phyloP scores from a whole-genome alignment of 164 flowering plant genomes.

The Kalanchoe fedtschenkoi region DNA sequence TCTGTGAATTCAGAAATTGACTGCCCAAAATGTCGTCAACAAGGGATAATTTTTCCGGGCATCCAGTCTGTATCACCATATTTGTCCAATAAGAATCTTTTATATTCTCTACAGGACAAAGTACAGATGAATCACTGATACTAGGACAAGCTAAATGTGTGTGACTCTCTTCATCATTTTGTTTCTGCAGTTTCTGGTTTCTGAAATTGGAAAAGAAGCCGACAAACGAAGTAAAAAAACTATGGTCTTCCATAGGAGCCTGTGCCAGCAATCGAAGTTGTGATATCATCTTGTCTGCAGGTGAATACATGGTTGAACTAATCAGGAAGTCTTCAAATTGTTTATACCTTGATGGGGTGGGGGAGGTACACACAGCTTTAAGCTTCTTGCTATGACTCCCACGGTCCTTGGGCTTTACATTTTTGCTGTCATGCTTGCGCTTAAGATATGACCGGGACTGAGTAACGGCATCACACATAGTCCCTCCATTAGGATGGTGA shows the following conservation, averaged over 20 bases:
- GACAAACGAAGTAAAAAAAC: no score
- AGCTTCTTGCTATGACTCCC: constrained; percentile 13
- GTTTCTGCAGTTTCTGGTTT: constrained; percentile 18
- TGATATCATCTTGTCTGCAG: constrained; percentile 41
- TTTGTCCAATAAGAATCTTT: constrained; percentile 61
- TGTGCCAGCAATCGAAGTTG: constrained; percentile 44
- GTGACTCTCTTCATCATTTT: constrained; percentile 26
- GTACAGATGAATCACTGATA: constrained; percentile 22
- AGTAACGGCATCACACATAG: neutral
- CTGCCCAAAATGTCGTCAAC: constrained; percentile 12
- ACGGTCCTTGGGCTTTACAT: constrained; percentile 58
- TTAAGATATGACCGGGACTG: constrained; percentile 24
- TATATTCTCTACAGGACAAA: constrained; percentile 36
- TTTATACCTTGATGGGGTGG: constrained; percentile 15
- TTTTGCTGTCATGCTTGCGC: constrained; percentile 62
- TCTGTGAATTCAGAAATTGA: constrained; percentile 9
- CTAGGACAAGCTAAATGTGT: constrained; percentile 14
- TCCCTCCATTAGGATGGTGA: neutral
- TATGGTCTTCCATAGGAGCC: constrained; percentile 35
- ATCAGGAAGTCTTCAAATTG: constrained; percentile 13
- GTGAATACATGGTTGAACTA: constrained; percentile 21
- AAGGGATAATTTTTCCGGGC: constrained; percentile 30
- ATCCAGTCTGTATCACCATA: constrained; percentile 36
- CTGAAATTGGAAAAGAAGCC: no score
- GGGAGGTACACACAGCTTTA: constrained; percentile 16